Conservation (phyloP, 441 rosid species). For the Aquilaria agallochum region DNA sequence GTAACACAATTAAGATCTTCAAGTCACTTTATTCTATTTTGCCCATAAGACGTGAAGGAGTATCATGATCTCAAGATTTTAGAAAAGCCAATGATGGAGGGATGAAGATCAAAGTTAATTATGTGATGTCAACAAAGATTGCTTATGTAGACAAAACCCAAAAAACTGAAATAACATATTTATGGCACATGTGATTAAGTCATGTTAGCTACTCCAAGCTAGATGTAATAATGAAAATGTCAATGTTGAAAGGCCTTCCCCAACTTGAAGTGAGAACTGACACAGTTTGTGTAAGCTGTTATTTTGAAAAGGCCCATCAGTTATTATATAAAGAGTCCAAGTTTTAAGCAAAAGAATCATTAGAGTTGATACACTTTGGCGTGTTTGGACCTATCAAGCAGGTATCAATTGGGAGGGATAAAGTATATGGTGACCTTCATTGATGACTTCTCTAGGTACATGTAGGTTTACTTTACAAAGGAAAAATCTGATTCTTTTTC, state of each 20-base stretch:
- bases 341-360: neutral
- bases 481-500: conserved; percentile 5
- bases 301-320: conserved; percentile 12
- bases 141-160: neutral
- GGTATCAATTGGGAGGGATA: neutral
- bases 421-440: conserved; percentile 12
- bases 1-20: neutral
- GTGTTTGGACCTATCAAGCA: conserved; percentile 5
- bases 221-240: neutral
- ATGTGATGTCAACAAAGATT: neutral
- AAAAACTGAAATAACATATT: neutral
- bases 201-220: conserved; percentile 13
- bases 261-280: conserved; percentile 4
- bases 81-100: neutral
- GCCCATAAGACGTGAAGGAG: neutral
- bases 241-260: neutral
- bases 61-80: neutral
- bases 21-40: neutral
- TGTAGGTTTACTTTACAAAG: conserved; percentile 6
- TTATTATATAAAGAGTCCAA: conserved; percentile 4
- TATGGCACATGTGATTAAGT: neutral
- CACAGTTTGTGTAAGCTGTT: neutral
- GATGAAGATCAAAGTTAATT: neutral
- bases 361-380: conserved; percentile 1
- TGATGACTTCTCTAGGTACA: conserved; percentile 7